Evolutionary conservation across 768 basidiomycete species (phyloP).

Genomic region (Tricholomella constricta): DNA sequence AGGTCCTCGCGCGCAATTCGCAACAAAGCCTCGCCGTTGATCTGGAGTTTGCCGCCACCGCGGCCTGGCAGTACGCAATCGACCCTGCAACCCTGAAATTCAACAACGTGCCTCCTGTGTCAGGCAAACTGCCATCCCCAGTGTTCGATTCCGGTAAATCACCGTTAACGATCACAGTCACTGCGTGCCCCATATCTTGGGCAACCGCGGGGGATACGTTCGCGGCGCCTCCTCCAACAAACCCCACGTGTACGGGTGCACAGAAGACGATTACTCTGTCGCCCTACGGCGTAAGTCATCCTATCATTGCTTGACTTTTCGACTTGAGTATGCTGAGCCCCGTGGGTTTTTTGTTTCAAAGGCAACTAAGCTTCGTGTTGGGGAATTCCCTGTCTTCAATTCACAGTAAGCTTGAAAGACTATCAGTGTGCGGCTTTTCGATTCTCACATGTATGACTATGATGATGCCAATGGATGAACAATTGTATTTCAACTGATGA

Average conservation of each 20-base stretch:
- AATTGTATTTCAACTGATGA: too few species aligned
- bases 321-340: neutral
- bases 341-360: neutral
- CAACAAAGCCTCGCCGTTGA: slow-evolving; percentile 49
- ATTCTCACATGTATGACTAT: neutral
- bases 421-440: too few species aligned
- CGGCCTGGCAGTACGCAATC: slow-evolving; percentile 55
- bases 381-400: slow-evolving; percentile 42
- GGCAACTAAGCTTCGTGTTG: slow-evolving; percentile 39
- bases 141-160: slow-evolving; percentile 52
- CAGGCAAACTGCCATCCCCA: slow-evolving; percentile 42
- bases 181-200: slow-evolving; percentile 55
- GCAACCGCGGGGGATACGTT: slow-evolving; percentile 48
- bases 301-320: neutral
- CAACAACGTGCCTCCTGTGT: slow-evolving; percentile 32
- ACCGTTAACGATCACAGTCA: slow-evolving; percentile 47
- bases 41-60: slow-evolving; percentile 50
- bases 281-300: slow-evolving; percentile 48
- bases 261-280: slow-evolving; percentile 44
- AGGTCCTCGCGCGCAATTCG: slow-evolving; percentile 42
- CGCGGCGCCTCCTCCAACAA: slow-evolving; percentile 46
- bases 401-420: slow-evolving; percentile 18
- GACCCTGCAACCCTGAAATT: slow-evolving; percentile 48
- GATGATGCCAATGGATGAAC: too few species aligned
- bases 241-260: slow-evolving; percentile 43